Evolutionary conservation across 208 protist genomes (phyloP).

Genomic region (Trypanosoma scelopori): DNA sequence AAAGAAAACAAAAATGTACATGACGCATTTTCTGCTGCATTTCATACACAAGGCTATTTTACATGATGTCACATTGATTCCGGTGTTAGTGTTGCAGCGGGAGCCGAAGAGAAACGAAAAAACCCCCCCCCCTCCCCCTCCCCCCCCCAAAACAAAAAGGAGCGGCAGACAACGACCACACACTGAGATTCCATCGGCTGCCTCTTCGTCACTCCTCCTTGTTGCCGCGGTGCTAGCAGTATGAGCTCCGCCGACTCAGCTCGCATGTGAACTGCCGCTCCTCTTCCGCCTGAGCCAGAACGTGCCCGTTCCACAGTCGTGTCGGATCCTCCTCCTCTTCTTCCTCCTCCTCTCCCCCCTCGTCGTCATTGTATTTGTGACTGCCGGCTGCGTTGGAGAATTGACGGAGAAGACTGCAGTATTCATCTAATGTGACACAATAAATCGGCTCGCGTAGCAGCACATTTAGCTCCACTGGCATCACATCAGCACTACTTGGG

Average conservation of each 20-base stretch:
- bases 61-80: too few species aligned
- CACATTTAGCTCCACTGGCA: slow-evolving; percentile 3
- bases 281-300: slow-evolving; percentile 13
- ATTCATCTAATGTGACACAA: slow-evolving; percentile 29
- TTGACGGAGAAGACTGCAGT: slow-evolving; percentile 5
- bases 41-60: too few species aligned
- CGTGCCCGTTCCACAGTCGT: slow-evolving; percentile 28
- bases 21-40: too few species aligned
- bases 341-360: slow-evolving; percentile 16
- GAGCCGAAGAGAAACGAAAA: too few species aligned
- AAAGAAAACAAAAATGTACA: neutral
- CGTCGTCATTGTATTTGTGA: neutral
- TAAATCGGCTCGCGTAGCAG: slow-evolving; percentile 24
- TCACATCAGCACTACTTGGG: slow-evolving; percentile 1
- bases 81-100: too few species aligned
- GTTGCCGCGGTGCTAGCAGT: neutral
- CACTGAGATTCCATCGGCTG: too few species aligned
- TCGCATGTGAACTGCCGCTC: slow-evolving; percentile 17
- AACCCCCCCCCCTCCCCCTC: too few species aligned
- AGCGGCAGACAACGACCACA: too few species aligned
- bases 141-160: too few species aligned
- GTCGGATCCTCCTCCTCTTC: slow-evolving; percentile 20
- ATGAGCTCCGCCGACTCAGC: slow-evolving; percentile 4
- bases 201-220: neutral
- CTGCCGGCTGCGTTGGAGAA: neutral